phyloP scores from a whole-genome alignment of 1,284 basidiomycete species.

The Austropuccinia psidii region DNA sequence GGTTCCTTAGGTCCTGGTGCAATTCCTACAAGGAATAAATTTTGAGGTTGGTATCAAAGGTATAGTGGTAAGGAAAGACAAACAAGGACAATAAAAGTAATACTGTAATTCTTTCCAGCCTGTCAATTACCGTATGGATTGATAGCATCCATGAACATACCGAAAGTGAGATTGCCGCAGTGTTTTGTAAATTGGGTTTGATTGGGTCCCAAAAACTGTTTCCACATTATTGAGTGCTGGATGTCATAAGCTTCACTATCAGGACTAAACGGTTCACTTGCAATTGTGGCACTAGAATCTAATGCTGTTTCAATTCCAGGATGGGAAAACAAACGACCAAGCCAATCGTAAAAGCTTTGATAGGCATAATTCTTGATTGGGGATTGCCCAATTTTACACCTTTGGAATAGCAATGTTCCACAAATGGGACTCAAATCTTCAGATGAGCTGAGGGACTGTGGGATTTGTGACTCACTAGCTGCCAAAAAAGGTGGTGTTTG shows the following conservation, averaged over 20 bases:
- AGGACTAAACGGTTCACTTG: neutral
- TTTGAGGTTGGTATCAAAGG: slow-evolving; percentile 47
- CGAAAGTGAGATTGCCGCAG: slow-evolving; percentile 10
- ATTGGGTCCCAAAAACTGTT: slow-evolving; percentile 9
- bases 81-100: slow-evolving; percentile 18
- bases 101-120: neutral
- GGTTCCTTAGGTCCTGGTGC: slow-evolving; percentile 45
- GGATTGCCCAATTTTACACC: too few species aligned
- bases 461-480: too few species aligned
- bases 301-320: slow-evolving; percentile 5
- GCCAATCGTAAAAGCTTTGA: slow-evolving; percentile 18
- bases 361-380: slow-evolving; percentile 1
- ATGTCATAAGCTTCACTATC: neutral
- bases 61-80: slow-evolving; percentile 41
- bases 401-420: neutral
- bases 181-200: neutral
- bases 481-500: too few species aligned
- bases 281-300: neutral
- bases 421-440: too few species aligned
- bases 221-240: slow-evolving; percentile 19
- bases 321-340: slow-evolving; percentile 1
- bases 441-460: too few species aligned
- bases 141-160: slow-evolving; percentile 16
- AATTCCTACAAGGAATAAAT: slow-evolving; percentile 49
- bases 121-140: slow-evolving; percentile 8